Evolutionary conservation across 352 stramenopile species (phyloP).

Genomic region (Blastocystis sp.): DNA sequence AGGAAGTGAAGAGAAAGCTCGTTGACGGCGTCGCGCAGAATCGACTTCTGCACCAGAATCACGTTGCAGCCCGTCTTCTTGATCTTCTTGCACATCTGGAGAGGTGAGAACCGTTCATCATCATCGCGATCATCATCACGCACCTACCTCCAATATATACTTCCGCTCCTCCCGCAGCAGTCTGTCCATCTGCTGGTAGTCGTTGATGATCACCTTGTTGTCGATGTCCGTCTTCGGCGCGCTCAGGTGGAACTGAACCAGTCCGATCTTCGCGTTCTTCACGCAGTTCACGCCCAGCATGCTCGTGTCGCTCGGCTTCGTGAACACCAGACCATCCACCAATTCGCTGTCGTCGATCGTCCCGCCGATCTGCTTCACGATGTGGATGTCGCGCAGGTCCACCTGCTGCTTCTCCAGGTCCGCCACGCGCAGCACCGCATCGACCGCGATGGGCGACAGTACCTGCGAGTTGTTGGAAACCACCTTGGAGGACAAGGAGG

Average conservation of each 20-base stretch:
- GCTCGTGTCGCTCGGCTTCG: conserved; percentile 79
- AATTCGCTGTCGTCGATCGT: conserved; percentile 99
- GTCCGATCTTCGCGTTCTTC: conserved; percentile 96
- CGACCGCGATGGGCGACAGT: conserved; percentile 94
- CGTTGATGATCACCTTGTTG: conserved; percentile 98
- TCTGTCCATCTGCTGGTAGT: conserved; percentile 98
- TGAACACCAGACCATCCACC: conserved; percentile 93
- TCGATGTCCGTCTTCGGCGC: conserved; percentile 99
- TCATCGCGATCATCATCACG: not conserved
- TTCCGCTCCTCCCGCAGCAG: conserved; percentile 97
- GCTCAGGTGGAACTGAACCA: conserved; percentile 87
- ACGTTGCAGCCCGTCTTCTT: conserved; percentile 98
- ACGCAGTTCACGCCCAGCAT: conserved; percentile 74
- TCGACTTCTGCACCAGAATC: conserved; percentile 98
- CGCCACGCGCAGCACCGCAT: conserved; percentile 93
- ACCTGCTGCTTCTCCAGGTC: conserved; percentile 83
- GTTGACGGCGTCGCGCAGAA: conserved; percentile 97
- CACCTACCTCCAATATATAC: conserved; percentile 89
- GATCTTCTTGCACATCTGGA: conserved; percentile 81
- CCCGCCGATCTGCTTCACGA: conserved; percentile 94
- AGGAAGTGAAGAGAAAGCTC: conserved; percentile 98
- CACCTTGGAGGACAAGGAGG: conserved; percentile 93
- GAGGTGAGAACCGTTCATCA: conserved; percentile 21
- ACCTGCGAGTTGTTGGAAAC: conserved; percentile 94
- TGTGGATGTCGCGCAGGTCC: conserved; percentile 93